Evolutionary conservation across 2,329 filamentous ascomycete genomes (phyloP), one percentile per base, ranked within the genome.

Genomic region (Fusarium denticulatum): DNA sequence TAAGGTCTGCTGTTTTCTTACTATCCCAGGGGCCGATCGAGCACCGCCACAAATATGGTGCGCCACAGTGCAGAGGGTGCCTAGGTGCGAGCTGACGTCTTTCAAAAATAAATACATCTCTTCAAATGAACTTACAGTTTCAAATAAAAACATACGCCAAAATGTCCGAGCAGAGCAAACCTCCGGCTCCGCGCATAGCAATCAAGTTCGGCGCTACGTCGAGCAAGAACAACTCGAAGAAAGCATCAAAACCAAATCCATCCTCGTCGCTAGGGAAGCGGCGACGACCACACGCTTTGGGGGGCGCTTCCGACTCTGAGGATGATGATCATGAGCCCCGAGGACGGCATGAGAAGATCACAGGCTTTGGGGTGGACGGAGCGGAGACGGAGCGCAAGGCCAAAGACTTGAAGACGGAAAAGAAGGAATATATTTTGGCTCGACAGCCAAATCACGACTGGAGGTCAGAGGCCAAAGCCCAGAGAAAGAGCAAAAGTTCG

Each of bases 381-480:
- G 81, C 81, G 20, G 82, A 83, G 70, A 81, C 73, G 83, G 88
- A 79, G 69, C 79, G 71, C 73, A 80, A 71, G 80, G 83, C 47
- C 67, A 80, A 76, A 30, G 69, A 73, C 14, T 16, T 64, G 26
- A 74, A 69, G 55, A 72, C 72, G n/a, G 71, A 75, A 39, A 80
- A 80, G 67, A 81, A 80, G 67, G 75, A 85, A 13, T 83, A 90
- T 49, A 83, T 93, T 24, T 94, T 94, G 72, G 83, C 85, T 36
- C 83, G 83, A 43, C 85, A 88, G 76, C 82, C 84, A 71, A 93
- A 93, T 80, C 85, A 87, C 60, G 88, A 93, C 82, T 92, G 90
- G 90, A 85, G 87, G 76, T 85, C 86, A 65, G 88, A 90, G 64
- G 82, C 83, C 69, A 85, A 84, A 71, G 86, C 85, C 69, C 81